A percentile compares a stretch with the other conserved stretches of the same genome.
Conservation (phyloP, 495 filamentous ascomycete species). For the Penicillium robsamsonii region DNA sequence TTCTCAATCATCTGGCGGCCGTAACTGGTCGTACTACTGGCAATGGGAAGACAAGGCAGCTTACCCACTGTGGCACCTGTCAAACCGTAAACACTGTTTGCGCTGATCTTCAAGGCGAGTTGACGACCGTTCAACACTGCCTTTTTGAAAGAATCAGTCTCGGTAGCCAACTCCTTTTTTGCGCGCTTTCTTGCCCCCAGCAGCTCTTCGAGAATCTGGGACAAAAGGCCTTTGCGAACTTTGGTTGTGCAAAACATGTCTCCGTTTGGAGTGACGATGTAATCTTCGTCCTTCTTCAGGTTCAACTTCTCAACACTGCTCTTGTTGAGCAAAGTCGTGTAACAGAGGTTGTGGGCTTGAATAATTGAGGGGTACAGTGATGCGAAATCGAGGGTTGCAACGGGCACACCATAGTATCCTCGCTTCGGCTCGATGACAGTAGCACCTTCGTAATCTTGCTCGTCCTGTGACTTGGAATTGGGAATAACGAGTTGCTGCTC, state of each 20-base stretch:
- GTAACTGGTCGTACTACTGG: slow-evolving; percentile 92
- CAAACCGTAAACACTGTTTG: slow-evolving; percentile 97
- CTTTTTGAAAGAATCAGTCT: slow-evolving; percentile 96
- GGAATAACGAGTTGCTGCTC: slow-evolving; percentile 93
- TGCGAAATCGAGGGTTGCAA: slow-evolving; percentile 98
- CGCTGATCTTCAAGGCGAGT: slow-evolving; percentile 92
- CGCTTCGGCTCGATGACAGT: slow-evolving; percentile 95
- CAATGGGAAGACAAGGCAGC: slow-evolving; percentile 90
- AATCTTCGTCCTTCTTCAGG: slow-evolving; percentile 84
- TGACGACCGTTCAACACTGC: slow-evolving; percentile 97
- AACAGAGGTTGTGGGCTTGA: slow-evolving; percentile 97
- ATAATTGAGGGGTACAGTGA: slow-evolving; percentile 99
- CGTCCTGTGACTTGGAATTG: slow-evolving; percentile 65
- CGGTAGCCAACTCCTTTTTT: slow-evolving; percentile 83
- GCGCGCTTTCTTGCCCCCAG: slow-evolving; percentile 86
- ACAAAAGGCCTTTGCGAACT: slow-evolving; percentile 85
- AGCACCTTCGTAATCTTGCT: slow-evolving; percentile 91
- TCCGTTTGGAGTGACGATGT: slow-evolving; percentile 90
- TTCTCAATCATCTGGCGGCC: slow-evolving; percentile 98
- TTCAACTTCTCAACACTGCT: slow-evolving; percentile 67
- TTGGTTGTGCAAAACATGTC: slow-evolving; percentile 90
- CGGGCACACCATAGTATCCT: slow-evolving; percentile 89
- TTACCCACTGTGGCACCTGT: slow-evolving; percentile 96
- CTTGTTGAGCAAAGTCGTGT: slow-evolving; percentile 90
- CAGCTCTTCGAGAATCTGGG: slow-evolving; percentile 93